These are phyloP conservation scores for Nannizzia gypsea DNA, from an alignment of 2,329 filamentous ascomycete genomes.

Conservation along the genomic window DNA sequence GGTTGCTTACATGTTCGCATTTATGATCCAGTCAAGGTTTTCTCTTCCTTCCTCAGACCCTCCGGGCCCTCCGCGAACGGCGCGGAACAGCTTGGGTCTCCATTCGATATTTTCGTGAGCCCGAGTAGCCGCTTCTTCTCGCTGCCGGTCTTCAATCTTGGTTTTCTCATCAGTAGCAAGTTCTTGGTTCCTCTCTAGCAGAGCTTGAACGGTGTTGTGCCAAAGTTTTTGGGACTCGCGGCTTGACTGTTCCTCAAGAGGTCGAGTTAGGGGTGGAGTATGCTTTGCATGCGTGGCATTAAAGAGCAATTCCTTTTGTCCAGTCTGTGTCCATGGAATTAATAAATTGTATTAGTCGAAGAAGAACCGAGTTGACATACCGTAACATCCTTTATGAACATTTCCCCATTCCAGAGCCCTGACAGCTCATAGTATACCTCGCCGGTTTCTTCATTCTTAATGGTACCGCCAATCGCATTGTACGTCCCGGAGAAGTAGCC, in stretches of 20 bases:
- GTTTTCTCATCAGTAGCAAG: constrained; percentile 89
- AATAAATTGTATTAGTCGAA: neutral
- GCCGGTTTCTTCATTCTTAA: constrained; percentile 77
- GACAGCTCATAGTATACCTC: constrained; percentile 85
- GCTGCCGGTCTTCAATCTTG: constrained; percentile 85
- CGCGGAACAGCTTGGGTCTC: constrained; percentile 75
- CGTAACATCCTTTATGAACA: constrained; percentile 74
- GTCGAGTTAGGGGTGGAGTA: constrained; percentile 59
- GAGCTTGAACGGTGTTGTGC: constrained; percentile 67
- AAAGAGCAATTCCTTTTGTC: constrained; percentile 81
- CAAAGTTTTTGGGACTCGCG: constrained; percentile 84
- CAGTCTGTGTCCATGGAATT: constrained; percentile 47
- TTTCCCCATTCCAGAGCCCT: constrained; percentile 87
- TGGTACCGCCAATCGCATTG: constrained; percentile 84
- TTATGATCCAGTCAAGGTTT: constrained; percentile 14
- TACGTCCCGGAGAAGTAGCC: constrained; percentile 95
- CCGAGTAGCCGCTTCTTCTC: constrained; percentile 73
- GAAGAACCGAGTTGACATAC: constrained; percentile 39
- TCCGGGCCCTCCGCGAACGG: constrained; percentile 57
- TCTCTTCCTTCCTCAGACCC: constrained; percentile 49
- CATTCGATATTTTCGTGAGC: constrained; percentile 71
- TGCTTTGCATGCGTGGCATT: constrained; percentile 70
- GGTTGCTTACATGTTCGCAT: constrained; percentile 49
- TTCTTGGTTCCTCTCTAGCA: constrained; percentile 76
- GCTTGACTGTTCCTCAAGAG: constrained; percentile 74